Evolutionary conservation across 805 yeast genomes (phyloP), one percentile per base, ranked within the genome.

Genomic region (Wickerhamiella bombiphila): DNA sequence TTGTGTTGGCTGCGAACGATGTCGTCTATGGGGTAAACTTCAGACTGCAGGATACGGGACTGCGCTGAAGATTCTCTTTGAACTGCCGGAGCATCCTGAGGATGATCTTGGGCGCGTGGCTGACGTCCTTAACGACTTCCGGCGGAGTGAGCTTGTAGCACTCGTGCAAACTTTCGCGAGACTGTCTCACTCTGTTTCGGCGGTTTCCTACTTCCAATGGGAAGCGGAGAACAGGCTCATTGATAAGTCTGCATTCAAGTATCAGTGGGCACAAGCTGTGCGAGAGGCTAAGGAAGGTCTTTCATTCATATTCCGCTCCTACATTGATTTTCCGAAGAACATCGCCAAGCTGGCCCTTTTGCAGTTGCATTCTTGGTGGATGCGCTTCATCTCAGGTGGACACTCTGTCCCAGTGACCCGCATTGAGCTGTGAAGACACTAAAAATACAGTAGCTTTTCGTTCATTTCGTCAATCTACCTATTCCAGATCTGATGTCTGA

Each of bases 1-100:
- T 57, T 91, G 99, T 63, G 97, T 91, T 29, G 96, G 94, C 28
- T 91, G 99, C 64, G 98, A 91, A 56, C 69, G 96, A 54, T 91
- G 99, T 58, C 72, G 96, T 52, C 65, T 91, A 59, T 91, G 99
- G 99, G 98, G 98, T 7, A 91, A 91, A 58, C 72, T 91, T 22
- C 98, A 91, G 63, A 83, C 94, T 2, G 82, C 91, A 13, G 99
- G 99, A 16, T 91, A 91, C 57, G 99, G 96, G 15, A 91, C 99
- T 6, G 93, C 95, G 1, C 69, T 91, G 52, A 91, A 91, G 57
- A 70, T 88, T 18, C 63, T 91, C 42, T 83, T 91, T 56, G 97
- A 88, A 56, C 59, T 76, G 37, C 70, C 74, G 30, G 68, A 64
- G 37, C 67, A 66, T 42, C 68, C 71, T 18, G 49, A 54, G 24